phyloP scores from a whole-genome alignment of 2,329 filamentous ascomycete genomes.

The Ceratocystis smalleyi region DNA sequence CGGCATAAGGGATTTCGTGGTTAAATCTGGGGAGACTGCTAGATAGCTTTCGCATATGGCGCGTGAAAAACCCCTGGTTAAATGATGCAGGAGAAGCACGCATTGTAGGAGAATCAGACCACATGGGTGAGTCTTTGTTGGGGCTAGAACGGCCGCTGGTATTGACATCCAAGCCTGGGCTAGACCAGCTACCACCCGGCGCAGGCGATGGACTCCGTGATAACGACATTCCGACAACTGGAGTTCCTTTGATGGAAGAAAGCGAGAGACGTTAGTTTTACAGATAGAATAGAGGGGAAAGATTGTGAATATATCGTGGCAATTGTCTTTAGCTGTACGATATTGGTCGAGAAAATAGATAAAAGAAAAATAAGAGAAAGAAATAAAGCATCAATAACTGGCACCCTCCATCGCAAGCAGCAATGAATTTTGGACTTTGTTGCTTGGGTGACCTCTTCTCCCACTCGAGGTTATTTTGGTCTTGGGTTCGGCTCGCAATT shows the following conservation, averaged over 20 bases:
- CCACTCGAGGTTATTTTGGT: not conserved
- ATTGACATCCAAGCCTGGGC: conserved; percentile 58
- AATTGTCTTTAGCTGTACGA: not conserved
- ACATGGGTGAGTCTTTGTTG: conserved; percentile 14
- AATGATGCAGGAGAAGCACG: conserved; percentile 59
- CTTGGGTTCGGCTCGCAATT: not conserved
- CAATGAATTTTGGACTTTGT: not conserved
- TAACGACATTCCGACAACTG: conserved; percentile 55
- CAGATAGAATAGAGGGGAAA: not conserved
- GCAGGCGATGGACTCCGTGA: conserved; percentile 78
- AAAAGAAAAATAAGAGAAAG: conserved; percentile 1
- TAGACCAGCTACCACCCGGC: conserved; percentile 76
- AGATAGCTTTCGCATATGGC: conserved; percentile 68
- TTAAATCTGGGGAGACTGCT: conserved; percentile 63
- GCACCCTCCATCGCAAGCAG: not conserved
- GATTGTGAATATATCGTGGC: not conserved
- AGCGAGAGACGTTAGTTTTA: conserved; percentile 9
- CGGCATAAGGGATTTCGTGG: conserved; percentile 39
- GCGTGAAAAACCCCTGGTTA: conserved; percentile 74
- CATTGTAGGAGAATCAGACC: conserved; percentile 14
- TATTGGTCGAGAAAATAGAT: not conserved
- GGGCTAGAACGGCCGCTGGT: conserved; percentile 55
- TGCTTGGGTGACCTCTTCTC: not conserved
- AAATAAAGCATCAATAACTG: not conserved
- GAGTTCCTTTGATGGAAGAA: conserved; percentile 31